Conservation (phyloP, 345 rosid genomes). For the Passiflora organensis region DNA sequence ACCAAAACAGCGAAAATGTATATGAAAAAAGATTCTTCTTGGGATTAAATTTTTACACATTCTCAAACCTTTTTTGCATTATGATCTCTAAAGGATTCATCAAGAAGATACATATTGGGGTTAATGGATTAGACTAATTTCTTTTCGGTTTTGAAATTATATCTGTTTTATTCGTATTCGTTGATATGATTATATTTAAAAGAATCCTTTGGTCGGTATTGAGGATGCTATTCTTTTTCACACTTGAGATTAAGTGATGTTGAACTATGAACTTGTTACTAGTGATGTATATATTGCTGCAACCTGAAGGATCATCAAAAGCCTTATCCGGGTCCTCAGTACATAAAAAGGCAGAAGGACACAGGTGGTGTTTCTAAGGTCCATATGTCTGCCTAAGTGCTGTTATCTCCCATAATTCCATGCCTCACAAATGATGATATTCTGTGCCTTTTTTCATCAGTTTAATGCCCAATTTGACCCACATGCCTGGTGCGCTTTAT, state of each 20-base stretch:
- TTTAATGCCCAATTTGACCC: constrained; percentile 4
- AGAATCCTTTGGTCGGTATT: too few species aligned
- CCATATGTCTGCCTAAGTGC: constrained; percentile 21
- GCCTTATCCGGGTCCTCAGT: constrained; percentile 12
- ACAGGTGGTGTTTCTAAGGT: constrained; percentile 13
- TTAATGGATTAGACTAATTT: too few species aligned
- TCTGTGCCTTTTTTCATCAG: constrained; percentile 19
- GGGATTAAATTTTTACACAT: neutral
- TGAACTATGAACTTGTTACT: too few species aligned
- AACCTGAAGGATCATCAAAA: constrained; percentile 15
- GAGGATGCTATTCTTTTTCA: too few species aligned
- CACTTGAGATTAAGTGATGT: too few species aligned
- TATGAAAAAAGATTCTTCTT: neutral
- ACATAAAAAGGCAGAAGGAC: constrained; percentile 1
- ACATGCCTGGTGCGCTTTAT: constrained; percentile 13
- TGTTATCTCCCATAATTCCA: constrained; percentile 6
- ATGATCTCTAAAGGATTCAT: too few species aligned
- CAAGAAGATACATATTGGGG: too few species aligned
- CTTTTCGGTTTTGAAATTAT: too few species aligned
- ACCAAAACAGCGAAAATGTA: neutral
- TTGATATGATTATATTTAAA: too few species aligned
- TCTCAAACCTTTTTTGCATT: neutral
- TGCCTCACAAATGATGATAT: constrained; percentile 23
- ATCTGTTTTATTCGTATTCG: too few species aligned
- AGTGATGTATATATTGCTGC: constrained; percentile 7